Evolutionary conservation across 129 eudicot species (phyloP).

Genomic region (Helichrysum umbraculigerum): DNA sequence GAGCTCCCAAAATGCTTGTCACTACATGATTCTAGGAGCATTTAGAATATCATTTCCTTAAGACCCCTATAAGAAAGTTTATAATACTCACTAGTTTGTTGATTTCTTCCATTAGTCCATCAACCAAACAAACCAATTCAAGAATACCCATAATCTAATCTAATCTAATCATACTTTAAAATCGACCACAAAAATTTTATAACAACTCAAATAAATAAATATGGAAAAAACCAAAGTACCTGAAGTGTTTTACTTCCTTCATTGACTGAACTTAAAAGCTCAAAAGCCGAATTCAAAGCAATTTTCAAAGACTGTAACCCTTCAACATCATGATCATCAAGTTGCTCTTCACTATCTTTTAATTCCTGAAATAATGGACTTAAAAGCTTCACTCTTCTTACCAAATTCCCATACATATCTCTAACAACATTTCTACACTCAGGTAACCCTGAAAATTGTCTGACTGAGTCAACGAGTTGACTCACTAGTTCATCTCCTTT

Average conservation of each 20-base stretch:
- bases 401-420: constrained; percentile 64
- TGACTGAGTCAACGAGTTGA: constrained; percentile 49
- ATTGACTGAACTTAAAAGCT: constrained; percentile 1
- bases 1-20: no score
- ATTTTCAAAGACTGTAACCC: constrained; percentile 45
- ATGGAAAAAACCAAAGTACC: background rate
- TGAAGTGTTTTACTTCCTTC: constrained; percentile 17
- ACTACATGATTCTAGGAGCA: no score
- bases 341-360: constrained; percentile 47
- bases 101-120: background rate
- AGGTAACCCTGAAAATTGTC: constrained; percentile 52
- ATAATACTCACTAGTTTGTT: no score
- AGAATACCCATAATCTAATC: background rate
- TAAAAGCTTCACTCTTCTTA: constrained; percentile 69
- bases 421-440: constrained; percentile 61
- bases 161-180: background rate
- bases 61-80: no score
- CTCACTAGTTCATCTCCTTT: constrained; percentile 33
- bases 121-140: background rate
- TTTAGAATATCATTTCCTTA: no score
- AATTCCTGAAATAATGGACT: constrained; percentile 81
- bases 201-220: background rate
- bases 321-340: constrained; percentile 36
- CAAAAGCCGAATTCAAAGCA: constrained; percentile 20
- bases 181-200: background rate